Evolutionary conservation across 2,329 filamentous ascomycete genomes (phyloP).

Genomic region (Aspergillus arachidicola): DNA sequence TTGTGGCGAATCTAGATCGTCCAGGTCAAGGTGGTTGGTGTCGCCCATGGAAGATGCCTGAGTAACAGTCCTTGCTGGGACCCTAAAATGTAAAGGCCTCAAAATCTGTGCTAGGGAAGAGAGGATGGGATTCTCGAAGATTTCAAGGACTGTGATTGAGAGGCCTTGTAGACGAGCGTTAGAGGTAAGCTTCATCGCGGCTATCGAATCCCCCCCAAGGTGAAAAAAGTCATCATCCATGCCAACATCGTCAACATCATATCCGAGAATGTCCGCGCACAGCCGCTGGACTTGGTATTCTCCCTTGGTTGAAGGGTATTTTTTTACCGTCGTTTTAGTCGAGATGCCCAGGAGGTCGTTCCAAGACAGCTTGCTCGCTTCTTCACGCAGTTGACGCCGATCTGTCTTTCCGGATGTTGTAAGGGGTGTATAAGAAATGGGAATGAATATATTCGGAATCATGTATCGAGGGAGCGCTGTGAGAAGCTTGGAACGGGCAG

Average conservation of each 20-base stretch:
- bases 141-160: constrained; percentile 22
- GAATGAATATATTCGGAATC: too few species aligned
- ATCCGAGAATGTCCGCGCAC: too few species aligned
- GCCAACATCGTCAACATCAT: constrained; percentile 1
- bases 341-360: too few species aligned
- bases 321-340: not conserved
- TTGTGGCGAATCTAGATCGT: not conserved
- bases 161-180: constrained; percentile 9
- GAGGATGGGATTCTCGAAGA: constrained; percentile 22
- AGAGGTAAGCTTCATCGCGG: constrained; percentile 29
- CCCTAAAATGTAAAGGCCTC: too few species aligned
- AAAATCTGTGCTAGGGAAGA: not conserved
- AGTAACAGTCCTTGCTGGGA: not conserved
- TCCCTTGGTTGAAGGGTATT: constrained; percentile 8
- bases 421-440: too few species aligned
- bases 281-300: not conserved
- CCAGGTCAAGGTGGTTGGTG: not conserved
- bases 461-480: too few species aligned
- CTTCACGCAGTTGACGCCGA: too few species aligned
- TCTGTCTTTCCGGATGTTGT: too few species aligned
- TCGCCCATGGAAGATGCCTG: not conserved
- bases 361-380: too few species aligned
- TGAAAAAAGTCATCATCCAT: constrained; percentile 23
- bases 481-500: too few species aligned
- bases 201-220: constrained; percentile 24